Evolutionary conservation across 306 rosid species (phyloP).

Genomic region (Cicer bijugum): DNA sequence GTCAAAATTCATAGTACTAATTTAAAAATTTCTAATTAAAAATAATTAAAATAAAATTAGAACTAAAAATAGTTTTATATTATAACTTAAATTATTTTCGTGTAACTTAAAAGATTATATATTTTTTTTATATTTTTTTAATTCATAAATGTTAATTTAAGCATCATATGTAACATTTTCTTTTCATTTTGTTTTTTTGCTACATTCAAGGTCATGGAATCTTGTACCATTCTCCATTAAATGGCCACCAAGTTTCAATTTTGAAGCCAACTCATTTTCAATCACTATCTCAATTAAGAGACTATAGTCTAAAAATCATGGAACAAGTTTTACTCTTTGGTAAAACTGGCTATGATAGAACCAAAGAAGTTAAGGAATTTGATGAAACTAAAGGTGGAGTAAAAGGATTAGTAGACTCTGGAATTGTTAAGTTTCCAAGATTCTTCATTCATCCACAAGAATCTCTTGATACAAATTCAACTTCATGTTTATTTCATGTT

Average conservation of each 20-base stretch:
- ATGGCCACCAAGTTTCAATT: slow-evolving; percentile 41
- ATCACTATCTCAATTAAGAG: neutral
- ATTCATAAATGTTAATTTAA: slow-evolving; percentile 22
- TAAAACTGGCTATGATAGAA: slow-evolving; percentile 56
- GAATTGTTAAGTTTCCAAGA: slow-evolving; percentile 61
- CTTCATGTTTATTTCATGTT: slow-evolving; percentile 42
- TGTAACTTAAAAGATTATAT: neutral
- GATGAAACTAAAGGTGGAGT: slow-evolving; percentile 79
- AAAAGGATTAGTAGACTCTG: slow-evolving; percentile 73
- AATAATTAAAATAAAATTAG: too few relatives aligned
- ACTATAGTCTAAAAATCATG: slow-evolving; percentile 34
- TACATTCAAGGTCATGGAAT: slow-evolving; percentile 45
- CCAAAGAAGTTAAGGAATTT: slow-evolving; percentile 65
- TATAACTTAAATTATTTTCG: too few relatives aligned
- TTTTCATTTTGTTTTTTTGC: neutral
- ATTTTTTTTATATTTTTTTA: neutral
- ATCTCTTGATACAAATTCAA: neutral
- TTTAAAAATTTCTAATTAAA: too few relatives aligned
- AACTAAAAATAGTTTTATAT: too few relatives aligned
- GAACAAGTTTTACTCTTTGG: slow-evolving; percentile 21
- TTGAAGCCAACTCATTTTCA: slow-evolving; percentile 28
- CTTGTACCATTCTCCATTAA: slow-evolving; percentile 45
- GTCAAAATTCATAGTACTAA: too few relatives aligned
- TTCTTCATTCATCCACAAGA: slow-evolving; percentile 66
- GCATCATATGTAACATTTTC: slow-evolving; percentile 37